Evolutionary conservation across 345 rosid genomes (phyloP).

Genomic region (Salix exigua): DNA sequence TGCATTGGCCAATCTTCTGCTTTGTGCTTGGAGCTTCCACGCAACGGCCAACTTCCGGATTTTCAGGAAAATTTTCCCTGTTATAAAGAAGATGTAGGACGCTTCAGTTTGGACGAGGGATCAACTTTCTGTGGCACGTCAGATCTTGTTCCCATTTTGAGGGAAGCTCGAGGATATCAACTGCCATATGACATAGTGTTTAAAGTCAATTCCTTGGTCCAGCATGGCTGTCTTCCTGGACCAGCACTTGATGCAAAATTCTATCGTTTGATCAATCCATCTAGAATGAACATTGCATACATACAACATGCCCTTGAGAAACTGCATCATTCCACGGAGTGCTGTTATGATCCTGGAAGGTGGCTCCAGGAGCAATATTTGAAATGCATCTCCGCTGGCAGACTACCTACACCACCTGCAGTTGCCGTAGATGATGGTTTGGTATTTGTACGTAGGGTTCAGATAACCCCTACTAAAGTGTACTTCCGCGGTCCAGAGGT

Average conservation of each 20-base stretch:
- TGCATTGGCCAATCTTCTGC: constrained; percentile 52
- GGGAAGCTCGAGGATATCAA: constrained; percentile 23
- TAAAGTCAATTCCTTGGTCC: constrained; percentile 43
- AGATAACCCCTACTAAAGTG: constrained; percentile 47
- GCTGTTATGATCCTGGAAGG: constrained; percentile 44
- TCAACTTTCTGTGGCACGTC: constrained; percentile 19
- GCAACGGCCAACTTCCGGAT: constrained; percentile 20
- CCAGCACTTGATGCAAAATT: constrained; percentile 36
- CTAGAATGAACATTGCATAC: constrained; percentile 9
- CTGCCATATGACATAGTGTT: constrained; percentile 45
- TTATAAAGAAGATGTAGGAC: constrained; percentile 24
- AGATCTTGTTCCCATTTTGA: constrained; percentile 39
- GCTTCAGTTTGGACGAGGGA: constrained; percentile 24
- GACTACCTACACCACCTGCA: constrained; percentile 22
- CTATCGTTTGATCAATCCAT: constrained; percentile 30
- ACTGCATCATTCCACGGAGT: constrained; percentile 25
- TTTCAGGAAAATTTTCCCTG: constrained; percentile 26
- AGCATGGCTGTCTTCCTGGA: constrained; percentile 43
- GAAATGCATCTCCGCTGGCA: background rate
- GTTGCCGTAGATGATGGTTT: constrained; percentile 39
- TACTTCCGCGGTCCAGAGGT: constrained; percentile 55
- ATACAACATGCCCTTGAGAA: constrained; percentile 44
- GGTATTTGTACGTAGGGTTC: constrained; percentile 39
- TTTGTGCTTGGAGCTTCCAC: constrained; percentile 48
- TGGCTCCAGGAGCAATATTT: constrained; percentile 38